Base-by-base conservation (phyloP, 2,329 filamentous ascomycete species). In the Colletotrichum sp. region DNA sequence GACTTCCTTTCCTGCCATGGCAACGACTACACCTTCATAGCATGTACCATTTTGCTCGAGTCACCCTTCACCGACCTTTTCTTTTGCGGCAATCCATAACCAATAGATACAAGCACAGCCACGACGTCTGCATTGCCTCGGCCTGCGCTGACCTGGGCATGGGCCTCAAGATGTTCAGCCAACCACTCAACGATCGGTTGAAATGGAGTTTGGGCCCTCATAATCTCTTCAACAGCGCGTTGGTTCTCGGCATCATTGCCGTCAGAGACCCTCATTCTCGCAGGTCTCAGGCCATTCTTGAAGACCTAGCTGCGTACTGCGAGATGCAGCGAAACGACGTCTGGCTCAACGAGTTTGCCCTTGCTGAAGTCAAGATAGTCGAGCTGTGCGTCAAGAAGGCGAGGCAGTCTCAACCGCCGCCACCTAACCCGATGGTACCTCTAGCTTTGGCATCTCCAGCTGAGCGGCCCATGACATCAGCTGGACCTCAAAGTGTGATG, bases 151-250 rank as follows among this genome's bases (percentile, higher is more conserved):
- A 87, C 60, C 81, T 87, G 12, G 83, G 81, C 24, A 84, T 84
- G 77, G 78, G 82, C 12, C 80, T 86, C 10, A 78, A 80, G 18
- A 80, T 82, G n/a, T 80, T 84, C 34, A 76, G 78, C 16, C 79
- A 82, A 43, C 79, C 79, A 8, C 80, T 82, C 16, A 82, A 79
- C 0, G 84, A 85, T 34, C 79, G 84, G 2, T 77, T 84, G 55
- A 83, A 82, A 64, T 83, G 82, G 80, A 81, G 81, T 7, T 72
- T 85, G 0, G 84, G 82, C 2, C 81, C 84, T 36, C 84, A 84
- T 39, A 83, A 86, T 48, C 81, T 87, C 7, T 86, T 86, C 79
- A 87, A 86, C 74, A 86, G 85, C 72, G 85, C 85, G 3, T 74
- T 87, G 32, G 84, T 84, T 3, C 77, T 84, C 26, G 82, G 79